These are phyloP conservation scores for Phymatotrichopsis omnivora DNA, from an alignment of 2,329 filamentous ascomycete genomes.

Conservation along the genomic window DNA sequence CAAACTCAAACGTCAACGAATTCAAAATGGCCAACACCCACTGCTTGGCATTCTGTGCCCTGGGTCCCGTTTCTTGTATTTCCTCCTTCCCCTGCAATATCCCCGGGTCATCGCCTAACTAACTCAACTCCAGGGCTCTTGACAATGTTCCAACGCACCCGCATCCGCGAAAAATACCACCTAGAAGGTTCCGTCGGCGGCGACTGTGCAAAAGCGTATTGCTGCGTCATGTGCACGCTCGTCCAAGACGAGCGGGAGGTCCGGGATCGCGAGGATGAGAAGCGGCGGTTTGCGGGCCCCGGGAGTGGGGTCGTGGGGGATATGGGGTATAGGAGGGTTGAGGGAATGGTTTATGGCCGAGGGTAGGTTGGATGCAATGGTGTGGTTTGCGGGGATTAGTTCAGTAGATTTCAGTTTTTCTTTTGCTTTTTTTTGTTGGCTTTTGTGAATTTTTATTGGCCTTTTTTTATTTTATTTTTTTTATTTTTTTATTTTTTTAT, in stretches of 20 bases:
- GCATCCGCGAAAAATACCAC: constrained; percentile 30
- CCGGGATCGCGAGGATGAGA: constrained; percentile 29
- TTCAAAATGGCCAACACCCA: constrained; percentile 29
- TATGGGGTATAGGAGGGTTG: constrained; percentile 29
- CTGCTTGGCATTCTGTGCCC: constrained; percentile 29
- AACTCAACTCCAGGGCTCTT: constrained; percentile 26
- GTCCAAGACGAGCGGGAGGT: constrained; percentile 32
- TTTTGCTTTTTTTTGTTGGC: constrained; percentile 2
- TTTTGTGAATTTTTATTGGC: constrained; percentile 6
- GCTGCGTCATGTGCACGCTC: constrained; percentile 29
- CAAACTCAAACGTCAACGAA: constrained; percentile 29
- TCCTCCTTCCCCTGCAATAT: background rate
- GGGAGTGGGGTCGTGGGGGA: constrained; percentile 29
- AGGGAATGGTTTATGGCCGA: constrained; percentile 30
- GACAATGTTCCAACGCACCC: constrained; percentile 30
- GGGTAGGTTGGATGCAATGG: constrained; percentile 13
- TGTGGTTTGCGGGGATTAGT: constrained; percentile 5
- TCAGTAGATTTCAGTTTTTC: background rate
- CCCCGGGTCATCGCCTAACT: background rate
- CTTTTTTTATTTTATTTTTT: constrained; percentile 11
- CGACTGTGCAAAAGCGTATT: constrained; percentile 31
- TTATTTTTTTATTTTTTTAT: constrained; percentile 10
- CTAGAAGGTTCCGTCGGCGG: constrained; percentile 27
- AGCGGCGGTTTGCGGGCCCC: constrained; percentile 28
- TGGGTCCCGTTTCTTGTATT: constrained; percentile 29